A percentile compares a stretch with the other conserved stretches of the same genome.
phyloP scores from a whole-genome alignment of 192 early-diverging fungal species.

The Diversispora epigaea region DNA sequence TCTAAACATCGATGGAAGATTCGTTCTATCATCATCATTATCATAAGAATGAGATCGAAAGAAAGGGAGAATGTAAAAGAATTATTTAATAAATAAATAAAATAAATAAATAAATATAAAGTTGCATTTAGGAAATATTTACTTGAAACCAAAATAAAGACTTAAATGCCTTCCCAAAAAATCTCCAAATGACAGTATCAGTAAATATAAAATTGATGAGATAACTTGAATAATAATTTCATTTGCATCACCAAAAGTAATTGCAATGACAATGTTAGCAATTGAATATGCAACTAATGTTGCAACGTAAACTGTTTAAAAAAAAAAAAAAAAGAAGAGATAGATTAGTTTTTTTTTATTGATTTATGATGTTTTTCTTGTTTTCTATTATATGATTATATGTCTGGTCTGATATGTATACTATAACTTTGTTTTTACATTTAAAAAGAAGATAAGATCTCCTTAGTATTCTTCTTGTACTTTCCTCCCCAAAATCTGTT shows the following conservation, averaged over 20 bases:
- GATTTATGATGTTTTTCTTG: too few relatives aligned
- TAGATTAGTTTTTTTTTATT: too few relatives aligned
- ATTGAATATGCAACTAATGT: background rate
- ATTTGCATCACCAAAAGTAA: background rate
- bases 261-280: background rate
- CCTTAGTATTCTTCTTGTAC: background rate
- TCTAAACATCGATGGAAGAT: background rate
- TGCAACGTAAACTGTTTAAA: slow-evolving; percentile 2
- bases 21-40: background rate
- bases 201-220: background rate
- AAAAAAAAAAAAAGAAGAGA: background rate
- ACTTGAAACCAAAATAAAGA: slow-evolving; percentile 9
- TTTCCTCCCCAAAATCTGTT: background rate
- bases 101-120: background rate
- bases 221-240: background rate
- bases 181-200: background rate
- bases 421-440: background rate
- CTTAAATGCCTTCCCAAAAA: slow-evolving; percentile 21
- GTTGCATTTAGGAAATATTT: background rate
- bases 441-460: slow-evolving; percentile 1
- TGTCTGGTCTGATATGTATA: too few relatives aligned
- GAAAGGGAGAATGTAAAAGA: too few relatives aligned
- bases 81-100: background rate
- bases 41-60: too few relatives aligned
- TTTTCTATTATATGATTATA: background rate